phyloP scores from a whole-genome alignment of 192 early-diverging fungal genomes.

The Paraglomus occultum region DNA sequence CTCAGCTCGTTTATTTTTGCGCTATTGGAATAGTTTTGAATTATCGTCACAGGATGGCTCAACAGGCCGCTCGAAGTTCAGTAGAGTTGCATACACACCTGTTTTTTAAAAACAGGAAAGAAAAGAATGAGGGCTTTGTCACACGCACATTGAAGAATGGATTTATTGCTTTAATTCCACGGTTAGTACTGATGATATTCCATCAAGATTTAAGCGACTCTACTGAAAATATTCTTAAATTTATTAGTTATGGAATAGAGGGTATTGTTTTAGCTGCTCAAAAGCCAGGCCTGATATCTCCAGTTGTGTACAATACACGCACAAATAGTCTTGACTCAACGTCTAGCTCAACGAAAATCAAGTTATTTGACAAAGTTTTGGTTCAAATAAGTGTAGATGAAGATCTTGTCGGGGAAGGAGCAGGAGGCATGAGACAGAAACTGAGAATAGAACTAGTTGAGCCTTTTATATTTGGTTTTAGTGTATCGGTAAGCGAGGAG shows the following conservation, averaged over 20 bases:
- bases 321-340: conserved; percentile 39
- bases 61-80: conserved; percentile 88
- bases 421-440: conserved; percentile 53
- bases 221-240: background rate
- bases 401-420: conserved; percentile 47
- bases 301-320: conserved; percentile 43
- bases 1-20: conserved; percentile 33
- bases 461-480: too few relatives aligned
- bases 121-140: conserved; percentile 86
- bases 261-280: conserved; percentile 68
- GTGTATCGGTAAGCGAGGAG: too few relatives aligned
- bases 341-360: conserved; percentile 48
- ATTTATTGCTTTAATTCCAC: conserved; percentile 87
- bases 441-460: too few relatives aligned
- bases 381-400: conserved; percentile 68
- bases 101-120: conserved; percentile 92
- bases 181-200: conserved; percentile 33
- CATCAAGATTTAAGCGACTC: background rate
- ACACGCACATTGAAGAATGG: conserved; percentile 94
- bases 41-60: conserved; percentile 93
- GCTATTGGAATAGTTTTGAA: conserved; percentile 66
- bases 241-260: conserved; percentile 77
- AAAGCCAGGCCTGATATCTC: conserved; percentile 18
- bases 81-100: conserved; percentile 96
- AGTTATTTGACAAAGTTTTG: conserved; percentile 78